These are phyloP conservation scores for Penicillium italicum DNA, from an alignment of 2,329 filamentous ascomycete species.

Conservation along the genomic window DNA sequence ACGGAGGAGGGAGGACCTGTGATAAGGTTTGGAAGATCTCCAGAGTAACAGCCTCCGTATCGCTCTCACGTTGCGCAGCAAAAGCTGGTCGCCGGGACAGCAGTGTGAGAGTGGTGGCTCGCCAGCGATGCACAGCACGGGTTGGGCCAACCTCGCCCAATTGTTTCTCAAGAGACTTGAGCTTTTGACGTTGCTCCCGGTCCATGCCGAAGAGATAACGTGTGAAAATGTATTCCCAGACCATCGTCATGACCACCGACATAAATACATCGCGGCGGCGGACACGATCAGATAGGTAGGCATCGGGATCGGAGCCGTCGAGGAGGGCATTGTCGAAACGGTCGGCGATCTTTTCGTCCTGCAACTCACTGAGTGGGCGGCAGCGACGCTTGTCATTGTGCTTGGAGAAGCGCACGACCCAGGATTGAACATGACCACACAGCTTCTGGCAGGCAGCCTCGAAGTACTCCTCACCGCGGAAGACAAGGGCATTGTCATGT, in stretches of 20 bases:
- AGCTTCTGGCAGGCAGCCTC: constrained; percentile 90
- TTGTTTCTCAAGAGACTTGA: constrained; percentile 92
- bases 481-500: constrained; percentile 70
- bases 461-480: constrained; percentile 91
- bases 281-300: constrained; percentile 81
- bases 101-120: constrained; percentile 87
- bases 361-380: constrained; percentile 75
- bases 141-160: constrained; percentile 81
- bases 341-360: constrained; percentile 89
- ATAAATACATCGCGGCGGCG: constrained; percentile 92
- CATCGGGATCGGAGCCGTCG: constrained; percentile 89
- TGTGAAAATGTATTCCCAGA: constrained; percentile 98
- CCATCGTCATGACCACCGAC: constrained; percentile 98
- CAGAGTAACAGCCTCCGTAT: constrained; percentile 93
- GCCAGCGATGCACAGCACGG: constrained; percentile 93
- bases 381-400: constrained; percentile 91
- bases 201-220: constrained; percentile 99
- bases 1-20: constrained; percentile 80
- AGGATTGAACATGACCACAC: constrained; percentile 93
- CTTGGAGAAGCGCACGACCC: constrained; percentile 96
- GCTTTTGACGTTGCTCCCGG: constrained; percentile 91
- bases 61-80: constrained; percentile 73
- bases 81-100: constrained; percentile 79
- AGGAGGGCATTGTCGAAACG: constrained; percentile 90
- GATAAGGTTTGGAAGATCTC: constrained; percentile 82